These are phyloP conservation scores for Penicillium sp. DNA, from an alignment of 2,329 filamentous ascomycete genomes.

Conservation along the genomic window DNA sequence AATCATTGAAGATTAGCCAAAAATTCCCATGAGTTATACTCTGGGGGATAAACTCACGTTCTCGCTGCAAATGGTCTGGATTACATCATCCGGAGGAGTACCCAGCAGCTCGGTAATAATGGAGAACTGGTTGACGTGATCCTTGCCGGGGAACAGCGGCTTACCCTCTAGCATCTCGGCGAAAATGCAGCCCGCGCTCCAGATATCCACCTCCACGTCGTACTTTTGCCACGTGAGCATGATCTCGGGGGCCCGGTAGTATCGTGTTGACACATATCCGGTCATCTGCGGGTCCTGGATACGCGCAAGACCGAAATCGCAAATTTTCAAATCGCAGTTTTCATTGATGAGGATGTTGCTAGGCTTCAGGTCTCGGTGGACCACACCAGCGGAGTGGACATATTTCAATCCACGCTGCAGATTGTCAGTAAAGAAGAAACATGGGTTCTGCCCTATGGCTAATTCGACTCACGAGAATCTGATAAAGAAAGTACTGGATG, in stretches of 20 bases:
- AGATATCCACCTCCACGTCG: constrained; percentile 97
- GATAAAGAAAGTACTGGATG: constrained; percentile 99
- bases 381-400: constrained; percentile 95
- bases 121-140: constrained; percentile 98
- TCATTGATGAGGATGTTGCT: constrained; percentile 99
- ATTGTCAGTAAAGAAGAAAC: constrained; percentile 17
- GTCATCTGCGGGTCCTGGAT: constrained; percentile 99
- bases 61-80: constrained; percentile 96
- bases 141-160: constrained; percentile 95
- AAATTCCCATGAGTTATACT: not conserved
- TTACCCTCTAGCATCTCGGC: constrained; percentile 99
- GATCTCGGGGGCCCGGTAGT: constrained; percentile 97
- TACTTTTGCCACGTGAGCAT: constrained; percentile 99
- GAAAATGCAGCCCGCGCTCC: constrained; percentile 98
- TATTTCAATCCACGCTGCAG: constrained; percentile 91
- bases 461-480: constrained; percentile 73
- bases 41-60: constrained; percentile 59
- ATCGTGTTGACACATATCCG: constrained; percentile 95
- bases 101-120: constrained; percentile 98
- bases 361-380: constrained; percentile 95
- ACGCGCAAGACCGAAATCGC: constrained; percentile 93
- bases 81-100: constrained; percentile 95
- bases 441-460: not conserved
- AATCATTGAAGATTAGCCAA: constrained; percentile 23
- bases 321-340: constrained; percentile 99